These are phyloP conservation scores for Cladosporium colombiae DNA, from an alignment of 2,329 filamentous ascomycete species.

Conservation along the genomic window DNA sequence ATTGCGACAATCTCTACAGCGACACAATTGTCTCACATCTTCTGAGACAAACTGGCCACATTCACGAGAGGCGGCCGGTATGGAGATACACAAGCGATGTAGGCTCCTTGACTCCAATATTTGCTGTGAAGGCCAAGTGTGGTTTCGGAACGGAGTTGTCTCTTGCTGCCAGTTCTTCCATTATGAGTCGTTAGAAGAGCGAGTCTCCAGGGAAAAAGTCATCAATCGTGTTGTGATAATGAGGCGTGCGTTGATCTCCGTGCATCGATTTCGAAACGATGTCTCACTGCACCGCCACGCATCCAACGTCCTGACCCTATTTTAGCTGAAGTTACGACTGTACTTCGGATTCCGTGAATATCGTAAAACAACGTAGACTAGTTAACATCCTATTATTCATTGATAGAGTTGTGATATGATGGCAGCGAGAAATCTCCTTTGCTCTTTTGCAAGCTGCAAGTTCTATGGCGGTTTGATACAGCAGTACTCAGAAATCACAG, in stretches of 20 bases:
- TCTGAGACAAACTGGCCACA: constrained; percentile 7
- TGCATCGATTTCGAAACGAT: background rate
- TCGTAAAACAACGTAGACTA: too few species aligned
- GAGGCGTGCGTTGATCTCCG: background rate
- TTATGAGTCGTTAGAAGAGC: background rate
- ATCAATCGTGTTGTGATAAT: background rate
- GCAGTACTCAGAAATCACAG: background rate
- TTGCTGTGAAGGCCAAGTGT: background rate
- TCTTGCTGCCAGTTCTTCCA: background rate
- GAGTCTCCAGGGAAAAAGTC: background rate
- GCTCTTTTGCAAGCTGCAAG: background rate
- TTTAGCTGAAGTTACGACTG: background rate
- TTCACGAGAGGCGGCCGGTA: background rate
- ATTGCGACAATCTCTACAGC: background rate
- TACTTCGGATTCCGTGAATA: background rate
- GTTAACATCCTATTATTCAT: background rate
- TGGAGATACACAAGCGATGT: background rate
- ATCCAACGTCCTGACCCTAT: background rate
- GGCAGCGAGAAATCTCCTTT: background rate
- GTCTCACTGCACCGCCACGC: constrained; percentile 5
- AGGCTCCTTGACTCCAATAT: background rate
- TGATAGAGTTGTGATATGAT: background rate
- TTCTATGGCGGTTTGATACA: background rate
- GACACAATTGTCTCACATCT: background rate
- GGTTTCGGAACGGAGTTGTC: background rate